Evolutionary conservation across 768 basidiomycete species (phyloP).

Genomic region (Naganishia antarctica): DNA sequence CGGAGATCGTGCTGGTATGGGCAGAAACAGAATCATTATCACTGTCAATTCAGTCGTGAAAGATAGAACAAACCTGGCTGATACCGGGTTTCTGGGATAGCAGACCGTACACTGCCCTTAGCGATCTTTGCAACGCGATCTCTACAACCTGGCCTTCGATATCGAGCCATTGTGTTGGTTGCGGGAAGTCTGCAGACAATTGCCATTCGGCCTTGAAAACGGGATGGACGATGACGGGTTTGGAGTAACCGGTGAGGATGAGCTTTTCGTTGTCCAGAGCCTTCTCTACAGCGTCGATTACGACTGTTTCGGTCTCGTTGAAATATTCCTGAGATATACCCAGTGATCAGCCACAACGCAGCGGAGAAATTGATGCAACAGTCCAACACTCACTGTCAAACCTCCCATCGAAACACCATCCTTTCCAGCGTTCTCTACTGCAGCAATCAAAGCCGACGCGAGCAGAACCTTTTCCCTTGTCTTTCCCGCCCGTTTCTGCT

Average conservation of each 20-base stretch:
- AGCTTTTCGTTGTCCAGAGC: slow-evolving; percentile 11
- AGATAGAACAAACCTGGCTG: slow-evolving; percentile 34
- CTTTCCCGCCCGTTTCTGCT: not conserved
- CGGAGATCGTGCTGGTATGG: slow-evolving; percentile 31
- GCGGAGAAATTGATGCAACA: not conserved
- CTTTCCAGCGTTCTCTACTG: slow-evolving; percentile 29
- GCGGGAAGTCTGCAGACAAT: not conserved
- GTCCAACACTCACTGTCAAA: slow-evolving; percentile 24
- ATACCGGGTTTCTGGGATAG: slow-evolving; percentile 37
- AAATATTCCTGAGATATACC: not conserved
- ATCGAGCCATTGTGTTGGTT: slow-evolving; percentile 40
- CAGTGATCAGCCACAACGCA: not conserved
- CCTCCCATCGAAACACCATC: slow-evolving; percentile 34
- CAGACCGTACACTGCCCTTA: slow-evolving; percentile 28
- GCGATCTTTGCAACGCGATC: slow-evolving; percentile 31
- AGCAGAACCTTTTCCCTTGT: slow-evolving; percentile 3
- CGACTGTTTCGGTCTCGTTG: slow-evolving; percentile 10
- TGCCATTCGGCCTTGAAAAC: slow-evolving; percentile 4
- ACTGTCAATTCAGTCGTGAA: not conserved
- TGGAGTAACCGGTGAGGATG: not conserved
- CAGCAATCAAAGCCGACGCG: not conserved
- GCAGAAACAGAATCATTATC: not conserved
- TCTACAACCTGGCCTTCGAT: slow-evolving; percentile 34
- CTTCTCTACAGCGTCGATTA: slow-evolving; percentile 9
- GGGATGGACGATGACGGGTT: slow-evolving; percentile 10